Base-by-base conservation (phyloP, 73 alveolate species). In the Paramecium tetraurelia region DNA sequence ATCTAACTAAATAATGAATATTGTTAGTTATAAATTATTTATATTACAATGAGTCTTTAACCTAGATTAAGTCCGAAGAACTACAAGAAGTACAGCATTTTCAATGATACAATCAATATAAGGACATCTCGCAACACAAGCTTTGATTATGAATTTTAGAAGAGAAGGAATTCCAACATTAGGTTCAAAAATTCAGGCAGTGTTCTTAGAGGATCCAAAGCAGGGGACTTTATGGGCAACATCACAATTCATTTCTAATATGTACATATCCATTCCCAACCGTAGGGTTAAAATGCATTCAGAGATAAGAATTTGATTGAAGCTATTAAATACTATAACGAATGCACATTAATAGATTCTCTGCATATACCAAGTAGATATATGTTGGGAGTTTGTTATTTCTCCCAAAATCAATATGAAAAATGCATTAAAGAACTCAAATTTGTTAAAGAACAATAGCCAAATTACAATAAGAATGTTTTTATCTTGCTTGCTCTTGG, bases 401-500 rank as follows among this genome's bases (percentile, higher is more conserved):
- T 80, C 44, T 80, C 90, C 9, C 14, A 40, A 43, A 22, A 35
- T 18, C 24, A 44, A 22, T 80, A 80, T 44, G 90, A 80, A 0
- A 40, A 46, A 7, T 41, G 76, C 31, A 33, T 80, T 14, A 80
- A 80, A 63, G 90, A 80, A 24, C 57, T 80, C 0, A 80, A 80
- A n/a, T 44, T 80, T 40, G 72, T 80, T 8, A 43, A 46, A 40
- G 90, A 80, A 22, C 9, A 80, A 22, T 80, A 27, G 31, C 90
- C 90, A 31, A 75, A 85, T 27, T 85, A 85, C 89, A 71, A 85
- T 71, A 92, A 84, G 44, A 70, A 85, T 59, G 92, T 92, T 7
- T 92, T 86, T 24, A 86, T 77, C 5, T 57, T 70, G 16, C 70
- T 93, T 41, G 94, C 96, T 21, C 59, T 86, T 8, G 93, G 93